Base-by-base conservation (phyloP, 805 yeast genomes). In the Kockiozyma suomiensis region DNA sequence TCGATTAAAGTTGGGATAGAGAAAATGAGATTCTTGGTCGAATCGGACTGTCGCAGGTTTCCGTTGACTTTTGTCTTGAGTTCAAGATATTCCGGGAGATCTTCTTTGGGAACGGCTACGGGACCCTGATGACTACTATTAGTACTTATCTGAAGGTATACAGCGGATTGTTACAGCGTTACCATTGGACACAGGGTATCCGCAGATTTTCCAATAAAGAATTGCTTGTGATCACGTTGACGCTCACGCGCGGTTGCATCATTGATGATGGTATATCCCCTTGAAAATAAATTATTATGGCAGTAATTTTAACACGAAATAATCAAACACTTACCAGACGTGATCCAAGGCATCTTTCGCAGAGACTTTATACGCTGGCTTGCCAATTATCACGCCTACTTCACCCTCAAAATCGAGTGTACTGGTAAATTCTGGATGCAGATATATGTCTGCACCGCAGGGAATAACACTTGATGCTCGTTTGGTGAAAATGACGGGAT, bases 301-400 rank as follows among this genome's bases (percentile, higher is more conserved):
- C 13, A 15, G 12, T 17, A 15, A 6, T 1, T 23, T 21, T 1
- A 6, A 15, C 25, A 38, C 1, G 1, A 4, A 7, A 25, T 37
- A 5, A 30, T 5, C 3, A 2, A 2, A 1, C 30, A 21, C 54
- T 2, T 17, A 55, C 30, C 80, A 69, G 4, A 82, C 78, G 59
- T 81, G 74, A 49, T 75, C 73, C 54, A 77, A 68, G 2, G 84
- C 85, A 30, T 79, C 72, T 17, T 71, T 75, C 19, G 65, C 73
- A 19, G 73, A 49, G 28, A 82, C 81, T 57, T 79, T 73, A 58
- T 70, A 74, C 50, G 81, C 80, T 12, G 70, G 63, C 64, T 76
- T 78, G 25, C 85, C 85, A 61, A 82, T 81, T 5, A 82, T 79
- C n/a, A 80, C 78, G 3, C 78, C 83, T 42, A 82, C 70, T 65